phyloP scores from a whole-genome alignment of 305 asterid genomes.

The Andrographis paniculata region DNA sequence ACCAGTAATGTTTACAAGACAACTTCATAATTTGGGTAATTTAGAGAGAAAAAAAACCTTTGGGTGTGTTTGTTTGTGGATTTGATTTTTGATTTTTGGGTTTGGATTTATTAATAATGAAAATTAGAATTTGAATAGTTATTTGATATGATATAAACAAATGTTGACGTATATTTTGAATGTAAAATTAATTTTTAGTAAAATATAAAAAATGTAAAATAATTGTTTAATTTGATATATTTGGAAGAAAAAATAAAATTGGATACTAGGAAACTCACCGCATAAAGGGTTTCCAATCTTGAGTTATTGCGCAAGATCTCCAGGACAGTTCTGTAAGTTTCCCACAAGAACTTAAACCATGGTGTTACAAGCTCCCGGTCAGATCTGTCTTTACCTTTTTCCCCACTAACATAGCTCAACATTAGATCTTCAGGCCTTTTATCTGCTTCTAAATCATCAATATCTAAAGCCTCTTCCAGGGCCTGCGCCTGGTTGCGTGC shows the following conservation, averaged over 20 bases:
- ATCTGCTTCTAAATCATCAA: conserved; percentile 95
- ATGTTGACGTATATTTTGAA: too few species aligned
- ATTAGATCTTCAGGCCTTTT: conserved; percentile 95
- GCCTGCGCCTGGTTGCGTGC: conserved; percentile 91
- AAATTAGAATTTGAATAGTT: too few species aligned
- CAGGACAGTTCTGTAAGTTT: conserved; percentile 87
- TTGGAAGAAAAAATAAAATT: conserved; percentile 1
- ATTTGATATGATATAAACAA: too few species aligned
- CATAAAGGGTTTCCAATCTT: conserved; percentile 78
- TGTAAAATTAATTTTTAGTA: too few species aligned
- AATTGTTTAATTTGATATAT: not conserved
- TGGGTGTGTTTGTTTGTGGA: too few species aligned
- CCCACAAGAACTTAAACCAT: conserved; percentile 98
- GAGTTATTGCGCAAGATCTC: conserved; percentile 93
- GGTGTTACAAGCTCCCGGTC: conserved; percentile 99
- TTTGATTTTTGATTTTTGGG: not conserved
- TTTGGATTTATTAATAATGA: too few species aligned
- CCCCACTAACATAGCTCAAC: conserved; percentile 97
- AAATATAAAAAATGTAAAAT: too few species aligned
- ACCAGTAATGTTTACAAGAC: too few species aligned
- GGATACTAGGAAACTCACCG: conserved; percentile 39
- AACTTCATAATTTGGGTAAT: too few species aligned
- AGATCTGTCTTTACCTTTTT: conserved; percentile 94
- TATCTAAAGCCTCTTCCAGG: conserved; percentile 83
- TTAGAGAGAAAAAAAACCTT: too few species aligned